Conservation (phyloP, 768 basidiomycete genomes). For the Sistotremastrum suecicum region DNA sequence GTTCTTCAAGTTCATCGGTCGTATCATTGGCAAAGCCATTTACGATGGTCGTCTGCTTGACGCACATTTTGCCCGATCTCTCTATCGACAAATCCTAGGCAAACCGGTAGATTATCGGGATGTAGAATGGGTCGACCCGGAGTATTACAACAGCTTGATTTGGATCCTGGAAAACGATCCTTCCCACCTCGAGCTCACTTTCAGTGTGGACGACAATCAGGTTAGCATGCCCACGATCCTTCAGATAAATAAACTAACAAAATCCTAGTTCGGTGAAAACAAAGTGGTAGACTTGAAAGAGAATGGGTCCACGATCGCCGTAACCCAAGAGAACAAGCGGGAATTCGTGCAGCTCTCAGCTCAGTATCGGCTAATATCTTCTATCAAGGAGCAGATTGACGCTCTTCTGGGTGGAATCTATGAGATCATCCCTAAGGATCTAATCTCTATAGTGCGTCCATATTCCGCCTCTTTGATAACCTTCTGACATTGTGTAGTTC, state of each 20-base stretch:
- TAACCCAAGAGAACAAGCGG: conserved; percentile 92
- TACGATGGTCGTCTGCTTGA: conserved; percentile 93
- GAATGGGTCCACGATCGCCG: conserved; percentile 67
- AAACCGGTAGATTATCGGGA: conserved; percentile 93
- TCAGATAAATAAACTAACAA: not conserved
- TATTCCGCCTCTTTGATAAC: conserved; percentile 4
- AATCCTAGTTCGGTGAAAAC: conserved; percentile 70
- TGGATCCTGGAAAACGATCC: conserved; percentile 99
- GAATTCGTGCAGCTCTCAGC: conserved; percentile 96
- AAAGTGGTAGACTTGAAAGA: conserved; percentile 80
- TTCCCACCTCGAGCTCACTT: conserved; percentile 72
- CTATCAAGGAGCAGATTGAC: conserved; percentile 93
- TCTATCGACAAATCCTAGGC: conserved; percentile 90
- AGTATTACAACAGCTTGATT: conserved; percentile 93
- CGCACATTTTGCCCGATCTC: conserved; percentile 92
- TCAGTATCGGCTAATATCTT: conserved; percentile 83
- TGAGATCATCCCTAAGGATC: conserved; percentile 93
- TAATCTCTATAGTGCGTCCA: conserved; percentile 73
- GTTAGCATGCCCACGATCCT: conserved; percentile 25
- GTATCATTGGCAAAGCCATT: conserved; percentile 95
- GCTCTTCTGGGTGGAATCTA: conserved; percentile 84
- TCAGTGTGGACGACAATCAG: conserved; percentile 94
- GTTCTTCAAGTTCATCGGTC: conserved; percentile 98
- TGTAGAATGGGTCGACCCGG: conserved; percentile 95
- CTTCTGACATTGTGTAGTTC: conserved; percentile 39